Base-by-base conservation (phyloP, 2,329 filamentous ascomycete genomes). In the Exophiala spinifera region DNA sequence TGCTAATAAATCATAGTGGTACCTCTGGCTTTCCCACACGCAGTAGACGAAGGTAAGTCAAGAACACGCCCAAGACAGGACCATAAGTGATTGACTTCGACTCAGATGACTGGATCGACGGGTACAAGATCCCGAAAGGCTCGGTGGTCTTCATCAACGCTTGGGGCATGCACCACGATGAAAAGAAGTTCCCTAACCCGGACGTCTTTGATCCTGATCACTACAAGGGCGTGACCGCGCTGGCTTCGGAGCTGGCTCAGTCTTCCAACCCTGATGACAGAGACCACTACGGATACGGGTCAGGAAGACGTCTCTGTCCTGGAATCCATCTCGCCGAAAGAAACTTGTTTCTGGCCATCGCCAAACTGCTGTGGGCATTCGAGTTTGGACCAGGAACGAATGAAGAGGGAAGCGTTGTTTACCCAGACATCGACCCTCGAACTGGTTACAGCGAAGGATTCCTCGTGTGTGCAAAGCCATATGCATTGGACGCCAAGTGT, bases 11-110 rank as follows among this genome's bases (percentile, higher is more conserved):
- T 39, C 17, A 11, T 19, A 39, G 68, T 74, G 0, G 72, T 72
- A 1, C 74, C 76, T 0, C 63, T 76, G 1, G 76, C 74, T 17
- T 73, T 77, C 45, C 79, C 79, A 1, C 77, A 77, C 51, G 70
- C 70, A 10, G 66, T 72, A 11, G 53, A 55, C 5, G 58, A 66
- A 36, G 40, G 50, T 20, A 19, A 42, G 21, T 65, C 60, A 3
- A 42, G 59, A 1, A 48, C 49, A 1, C 53, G 65, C 37, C 55
- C 61, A 1, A 62, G 23, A 63, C 48, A 57, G 55, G 11, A 15
- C n/a, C n/a, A 39, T 11, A 19, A 53, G 3, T 48, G 25, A 28
- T 19, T 19, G 10, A 65, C 39, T 15, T 17, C 23, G 13, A 28
- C 37, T n/a, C 69, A 65, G 71, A 76, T 46, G 70, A 72, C 46